Base-by-base conservation (phyloP, 495 filamentous ascomycete genomes). In the Apiosordaria backusii region DNA sequence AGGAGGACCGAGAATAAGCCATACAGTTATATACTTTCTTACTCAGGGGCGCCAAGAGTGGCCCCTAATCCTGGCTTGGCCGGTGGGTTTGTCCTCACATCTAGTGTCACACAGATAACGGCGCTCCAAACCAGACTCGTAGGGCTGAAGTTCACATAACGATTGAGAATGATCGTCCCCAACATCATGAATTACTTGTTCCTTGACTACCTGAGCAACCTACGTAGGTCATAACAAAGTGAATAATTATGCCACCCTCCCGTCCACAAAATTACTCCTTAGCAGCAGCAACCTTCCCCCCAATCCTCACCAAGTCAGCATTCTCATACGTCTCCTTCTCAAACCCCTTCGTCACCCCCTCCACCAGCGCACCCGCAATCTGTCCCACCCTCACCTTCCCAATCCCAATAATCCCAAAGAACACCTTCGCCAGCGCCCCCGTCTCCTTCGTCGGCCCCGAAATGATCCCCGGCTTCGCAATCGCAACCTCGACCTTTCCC, bases 261-360 rank as follows among this genome's bases (percentile, higher is more conserved):
- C 35, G 0, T 2, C 35, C 5, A 35, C 29, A 5, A 10, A 35
- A 35, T 15, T 15, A 7, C 35, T 45, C 10, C 35, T 45, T 15
- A 45, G 2, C 35, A 7, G 9, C 35, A 7, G 6, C 35, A 9
- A 45, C 35, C 35, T 7, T 45, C 35, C 9, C 9, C 35, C 57
- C 59, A 6, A 82, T 76, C 65, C 76, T 73, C 13, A 75, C 71
- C 66, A 87, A 64, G 60, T 85, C 82, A 16, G 71, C 71, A 72
- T 80, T 82, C n/a, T 55, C 60, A 29, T 85, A 65, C 24, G 80
- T 77, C 18, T 85, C 79, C 67, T 80, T 81, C 61, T 79, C 77
- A 59, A 82, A 75, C 16, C 84, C 83, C 50, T 81, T 65, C 1
- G 82, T 35, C 23, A 74, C 75, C 64, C 82, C 78, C 15, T 81